Base-by-base conservation (phyloP, 2,329 filamentous ascomycete genomes). In the Apiospora rasikravindrae region DNA sequence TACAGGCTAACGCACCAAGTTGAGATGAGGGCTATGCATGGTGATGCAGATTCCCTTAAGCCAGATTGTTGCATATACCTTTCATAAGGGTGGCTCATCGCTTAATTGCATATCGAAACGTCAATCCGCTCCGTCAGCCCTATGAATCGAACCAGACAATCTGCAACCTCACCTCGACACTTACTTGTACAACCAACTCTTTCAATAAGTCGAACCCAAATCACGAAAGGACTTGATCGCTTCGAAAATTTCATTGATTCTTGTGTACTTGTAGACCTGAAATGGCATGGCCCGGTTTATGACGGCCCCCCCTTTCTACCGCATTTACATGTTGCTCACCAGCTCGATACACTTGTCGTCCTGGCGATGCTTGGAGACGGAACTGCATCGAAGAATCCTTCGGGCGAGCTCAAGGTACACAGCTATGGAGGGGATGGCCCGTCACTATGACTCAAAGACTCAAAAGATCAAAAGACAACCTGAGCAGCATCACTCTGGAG, bases 71-170 rank as follows among this genome's bases (percentile, higher is more conserved):
- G 33, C 57, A 64, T 64, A 64, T 40, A 5, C 19, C 10, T 3
- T 8, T 19, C 19, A n/a, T n/a, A 14, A 8, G 33, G 22, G 19
- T 64, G 33, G 8, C n/a, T 11, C 1, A 8, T 14, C 2, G 51
- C 4, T 40, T 64, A 64, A 64, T 64, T 64, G 57, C 57, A 64
- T 64, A 40, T 64, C 57, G 57, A 19, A 64, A 64, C 22, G 33
- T 64, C 57, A n/a, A 61, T 29, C 16, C 1, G 29, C 53, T 61
- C 6, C 51, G 33, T 37, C 53, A 61, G 53, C 53, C 29, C 53
- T 61, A 61, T n/a, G 6, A 29, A 37, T 33, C 22, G 45, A n/a
- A 64, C n/a, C 57, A 40, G 22, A 64, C 29, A 10, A 11, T 40
- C 57, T 26, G 24, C 7, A 26, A 40, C 33, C 11, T 64, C 33